These are phyloP conservation scores for Fomitopsis betulina DNA, from an alignment of 1,284 basidiomycete genomes.

Conservation along the genomic window DNA sequence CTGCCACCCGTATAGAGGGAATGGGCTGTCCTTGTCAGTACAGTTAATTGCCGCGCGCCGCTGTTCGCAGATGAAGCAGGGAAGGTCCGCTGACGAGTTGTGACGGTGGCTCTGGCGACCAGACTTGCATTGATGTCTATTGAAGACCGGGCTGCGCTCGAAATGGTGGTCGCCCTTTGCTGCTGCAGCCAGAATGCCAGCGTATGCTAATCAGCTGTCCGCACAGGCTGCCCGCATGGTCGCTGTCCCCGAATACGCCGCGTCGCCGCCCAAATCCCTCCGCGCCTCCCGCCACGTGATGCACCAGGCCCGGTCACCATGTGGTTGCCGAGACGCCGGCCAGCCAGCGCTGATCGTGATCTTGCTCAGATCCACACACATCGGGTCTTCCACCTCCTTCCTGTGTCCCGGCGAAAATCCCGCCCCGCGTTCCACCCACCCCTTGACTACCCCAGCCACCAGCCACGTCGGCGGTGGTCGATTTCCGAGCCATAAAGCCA, in stretches of 20 bases:
- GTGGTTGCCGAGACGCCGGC: conserved; percentile 2
- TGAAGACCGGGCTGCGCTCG: neutral
- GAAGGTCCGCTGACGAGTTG: neutral
- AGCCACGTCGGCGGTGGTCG: neutral
- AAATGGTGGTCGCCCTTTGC: neutral
- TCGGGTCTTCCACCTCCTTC: neutral
- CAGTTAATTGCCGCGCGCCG: neutral
- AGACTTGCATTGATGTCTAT: neutral
- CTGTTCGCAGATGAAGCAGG: conserved; percentile 3
- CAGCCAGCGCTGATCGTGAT: conserved; percentile 6
- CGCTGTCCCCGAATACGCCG: neutral
- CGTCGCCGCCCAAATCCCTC: conserved; percentile 3
- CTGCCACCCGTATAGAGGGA: neutral
- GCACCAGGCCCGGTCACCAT: neutral
- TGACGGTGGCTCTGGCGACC: neutral
- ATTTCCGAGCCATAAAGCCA: neutral
- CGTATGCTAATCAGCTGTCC: conserved; percentile 3
- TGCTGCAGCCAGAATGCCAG: neutral
- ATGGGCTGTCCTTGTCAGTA: neutral
- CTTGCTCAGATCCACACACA: conserved; percentile 5
- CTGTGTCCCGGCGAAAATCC: neutral
- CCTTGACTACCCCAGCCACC: neutral
- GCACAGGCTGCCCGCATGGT: conserved; percentile 4
- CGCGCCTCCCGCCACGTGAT: neutral
- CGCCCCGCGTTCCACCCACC: neutral